Percentiles rank a stretch among this genome's conserved stretches.
phyloP scores from a whole-genome alignment of 352 stramenopile genomes.

The Globisporangium carolinianum region DNA sequence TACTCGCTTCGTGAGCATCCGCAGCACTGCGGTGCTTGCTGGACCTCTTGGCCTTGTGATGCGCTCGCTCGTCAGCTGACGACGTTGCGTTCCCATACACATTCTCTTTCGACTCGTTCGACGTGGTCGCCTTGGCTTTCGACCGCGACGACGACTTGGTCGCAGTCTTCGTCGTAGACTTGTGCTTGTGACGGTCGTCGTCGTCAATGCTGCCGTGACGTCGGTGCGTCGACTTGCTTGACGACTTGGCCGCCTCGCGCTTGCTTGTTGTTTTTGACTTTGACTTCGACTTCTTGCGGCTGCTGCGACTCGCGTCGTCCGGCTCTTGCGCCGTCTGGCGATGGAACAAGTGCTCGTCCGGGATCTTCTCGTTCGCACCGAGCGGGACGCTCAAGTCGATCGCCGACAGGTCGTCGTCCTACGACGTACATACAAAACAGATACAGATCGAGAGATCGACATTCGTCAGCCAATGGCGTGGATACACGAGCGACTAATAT shows the following conservation, averaged over 20 bases:
- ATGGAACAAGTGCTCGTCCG: slow-evolving; percentile 77
- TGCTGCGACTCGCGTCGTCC: slow-evolving; percentile 8
- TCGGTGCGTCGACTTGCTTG: not conserved
- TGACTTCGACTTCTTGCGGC: not conserved
- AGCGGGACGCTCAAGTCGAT: slow-evolving; percentile 78
- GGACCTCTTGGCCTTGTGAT: too few relatives aligned
- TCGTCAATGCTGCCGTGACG: not conserved
- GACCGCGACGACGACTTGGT: too few relatives aligned
- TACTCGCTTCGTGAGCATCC: too few relatives aligned
- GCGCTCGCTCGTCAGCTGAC: too few relatives aligned
- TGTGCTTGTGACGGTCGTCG: not conserved
- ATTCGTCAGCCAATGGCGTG: not conserved
- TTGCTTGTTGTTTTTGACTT: not conserved
- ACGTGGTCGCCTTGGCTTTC: too few relatives aligned
- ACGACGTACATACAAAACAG: not conserved
- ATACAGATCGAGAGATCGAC: not conserved
- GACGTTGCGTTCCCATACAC: too few relatives aligned
- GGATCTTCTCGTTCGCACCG: slow-evolving; percentile 67
- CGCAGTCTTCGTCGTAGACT: too few relatives aligned
- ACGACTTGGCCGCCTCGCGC: not conserved
- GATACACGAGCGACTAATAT: not conserved
- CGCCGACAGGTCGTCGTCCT: slow-evolving; percentile 64
- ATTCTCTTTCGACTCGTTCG: too few relatives aligned
- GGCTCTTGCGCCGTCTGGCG: slow-evolving; percentile 32
- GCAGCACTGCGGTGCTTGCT: too few relatives aligned